Conservation (phyloP, 345 rosid genomes). For the Streptanthus diversifolius region DNA sequence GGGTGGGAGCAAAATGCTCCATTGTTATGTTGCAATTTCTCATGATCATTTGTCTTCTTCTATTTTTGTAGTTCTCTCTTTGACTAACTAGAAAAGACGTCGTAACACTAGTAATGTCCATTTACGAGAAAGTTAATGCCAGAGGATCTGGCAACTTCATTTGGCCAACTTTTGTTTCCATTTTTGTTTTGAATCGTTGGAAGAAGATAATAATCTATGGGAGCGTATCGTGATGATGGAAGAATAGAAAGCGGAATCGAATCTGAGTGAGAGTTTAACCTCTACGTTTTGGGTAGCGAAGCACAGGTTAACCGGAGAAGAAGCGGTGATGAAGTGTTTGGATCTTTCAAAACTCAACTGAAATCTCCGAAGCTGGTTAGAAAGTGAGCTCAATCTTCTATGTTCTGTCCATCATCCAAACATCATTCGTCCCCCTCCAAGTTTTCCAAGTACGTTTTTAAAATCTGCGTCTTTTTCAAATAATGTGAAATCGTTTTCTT, state of each 20-base stretch:
- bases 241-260: constrained; percentile 44
- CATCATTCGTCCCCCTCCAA: constrained; percentile 52
- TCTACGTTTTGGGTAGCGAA: constrained; percentile 54
- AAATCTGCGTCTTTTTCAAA: neutral
- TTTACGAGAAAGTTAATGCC: neutral
- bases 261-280: constrained; percentile 45
- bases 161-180: neutral
- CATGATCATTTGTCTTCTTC: too few species aligned
- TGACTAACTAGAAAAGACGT: neutral
- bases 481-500: neutral
- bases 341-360: constrained; percentile 47
- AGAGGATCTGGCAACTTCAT: constrained; percentile 3
- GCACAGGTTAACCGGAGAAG: constrained; percentile 43
- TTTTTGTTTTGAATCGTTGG: too few species aligned
- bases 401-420: constrained; percentile 60
- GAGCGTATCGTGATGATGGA: constrained; percentile 14
- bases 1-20: too few species aligned
- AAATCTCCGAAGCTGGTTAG: constrained; percentile 45
- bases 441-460: constrained; percentile 39
- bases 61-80: neutral
- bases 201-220: neutral
- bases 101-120: constrained; percentile 21
- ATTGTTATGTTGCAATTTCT: too few species aligned
- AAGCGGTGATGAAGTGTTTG: constrained; percentile 59
- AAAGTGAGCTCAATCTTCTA: constrained; percentile 51